phyloP scores from a whole-genome alignment of 1,284 basidiomycete species.

The Leccinum fallax region DNA sequence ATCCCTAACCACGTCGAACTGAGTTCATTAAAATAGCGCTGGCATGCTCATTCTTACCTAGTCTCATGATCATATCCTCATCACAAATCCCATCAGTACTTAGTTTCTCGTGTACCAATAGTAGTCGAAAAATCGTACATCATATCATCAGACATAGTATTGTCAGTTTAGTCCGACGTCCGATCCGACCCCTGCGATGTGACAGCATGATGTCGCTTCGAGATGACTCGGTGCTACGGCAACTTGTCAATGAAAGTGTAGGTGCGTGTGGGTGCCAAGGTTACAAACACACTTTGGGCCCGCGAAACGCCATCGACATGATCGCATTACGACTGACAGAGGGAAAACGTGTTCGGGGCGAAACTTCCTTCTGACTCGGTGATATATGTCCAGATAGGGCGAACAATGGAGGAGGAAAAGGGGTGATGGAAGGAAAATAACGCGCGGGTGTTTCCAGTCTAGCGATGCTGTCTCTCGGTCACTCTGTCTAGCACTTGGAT shows the following conservation, averaged over 20 bases:
- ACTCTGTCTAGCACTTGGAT: background rate
- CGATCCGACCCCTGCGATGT: background rate
- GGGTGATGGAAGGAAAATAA: background rate
- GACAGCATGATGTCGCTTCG: background rate
- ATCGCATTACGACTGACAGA: background rate
- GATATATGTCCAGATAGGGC: conserved; percentile 4
- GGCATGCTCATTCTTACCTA: conserved; percentile 8
- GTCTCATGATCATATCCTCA: background rate
- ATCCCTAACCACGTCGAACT: conserved; percentile 5
- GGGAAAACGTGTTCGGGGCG: background rate
- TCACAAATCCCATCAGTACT: background rate
- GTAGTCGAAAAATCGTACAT: background rate
- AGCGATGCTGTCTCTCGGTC: background rate
- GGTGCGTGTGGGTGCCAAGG: background rate
- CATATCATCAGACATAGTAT: background rate
- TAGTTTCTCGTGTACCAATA: background rate
- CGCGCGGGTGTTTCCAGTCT: background rate
- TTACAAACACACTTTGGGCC: background rate
- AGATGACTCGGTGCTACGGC: background rate
- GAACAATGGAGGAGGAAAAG: conserved; percentile 7
- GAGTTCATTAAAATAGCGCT: conserved; percentile 13
- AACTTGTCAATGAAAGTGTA: background rate
- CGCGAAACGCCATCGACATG: background rate
- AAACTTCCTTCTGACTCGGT: background rate
- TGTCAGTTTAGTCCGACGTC: background rate